A percentile compares a stretch with the other conserved stretches of the same genome.
These are phyloP conservation scores for Suillus luteus DNA, from an alignment of 768 basidiomycete genomes.

Conservation along the genomic window DNA sequence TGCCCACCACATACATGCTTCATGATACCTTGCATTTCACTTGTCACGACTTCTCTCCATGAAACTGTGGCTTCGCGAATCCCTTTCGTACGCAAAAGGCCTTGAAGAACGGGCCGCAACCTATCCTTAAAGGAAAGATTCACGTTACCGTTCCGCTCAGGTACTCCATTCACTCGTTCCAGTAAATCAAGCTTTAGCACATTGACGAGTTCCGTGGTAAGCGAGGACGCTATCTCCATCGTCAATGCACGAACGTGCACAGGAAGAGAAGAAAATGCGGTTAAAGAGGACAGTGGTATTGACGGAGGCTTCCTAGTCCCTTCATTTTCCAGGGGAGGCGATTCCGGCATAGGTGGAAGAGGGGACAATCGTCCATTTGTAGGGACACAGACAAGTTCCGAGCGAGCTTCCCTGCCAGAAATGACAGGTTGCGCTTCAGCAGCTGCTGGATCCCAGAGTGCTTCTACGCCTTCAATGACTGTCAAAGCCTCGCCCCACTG, in stretches of 20 bases:
- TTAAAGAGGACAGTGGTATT: constrained; percentile 66
- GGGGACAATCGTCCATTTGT: constrained; percentile 27
- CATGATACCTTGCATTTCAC: constrained; percentile 57
- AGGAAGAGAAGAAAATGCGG: constrained; percentile 77
- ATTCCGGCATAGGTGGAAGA: constrained; percentile 41
- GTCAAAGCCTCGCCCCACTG: constrained; percentile 88
- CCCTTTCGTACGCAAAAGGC: constrained; percentile 73
- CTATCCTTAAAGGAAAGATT: constrained; percentile 59
- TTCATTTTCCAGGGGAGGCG: constrained; percentile 18
- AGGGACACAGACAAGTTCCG: constrained; percentile 14
- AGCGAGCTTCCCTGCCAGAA: constrained; percentile 14
- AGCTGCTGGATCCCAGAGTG: constrained; percentile 47
- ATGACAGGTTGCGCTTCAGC: constrained; percentile 12
- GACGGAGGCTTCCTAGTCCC: constrained; percentile 34
- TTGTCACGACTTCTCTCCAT: constrained; percentile 71
- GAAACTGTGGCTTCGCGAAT: constrained; percentile 65
- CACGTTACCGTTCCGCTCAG: constrained; percentile 23
- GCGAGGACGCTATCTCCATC: constrained; percentile 71
- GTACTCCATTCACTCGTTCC: constrained; percentile 44
- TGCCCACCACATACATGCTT: constrained; percentile 52
- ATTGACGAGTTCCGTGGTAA: constrained; percentile 77
- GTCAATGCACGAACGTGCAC: constrained; percentile 69
- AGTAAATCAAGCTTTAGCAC: constrained; percentile 68
- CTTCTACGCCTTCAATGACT: constrained; percentile 68
- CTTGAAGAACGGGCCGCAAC: constrained; percentile 71